phyloP scores from a whole-genome alignment of 139 green algal genomes.

The Yamagishiella unicocca region DNA sequence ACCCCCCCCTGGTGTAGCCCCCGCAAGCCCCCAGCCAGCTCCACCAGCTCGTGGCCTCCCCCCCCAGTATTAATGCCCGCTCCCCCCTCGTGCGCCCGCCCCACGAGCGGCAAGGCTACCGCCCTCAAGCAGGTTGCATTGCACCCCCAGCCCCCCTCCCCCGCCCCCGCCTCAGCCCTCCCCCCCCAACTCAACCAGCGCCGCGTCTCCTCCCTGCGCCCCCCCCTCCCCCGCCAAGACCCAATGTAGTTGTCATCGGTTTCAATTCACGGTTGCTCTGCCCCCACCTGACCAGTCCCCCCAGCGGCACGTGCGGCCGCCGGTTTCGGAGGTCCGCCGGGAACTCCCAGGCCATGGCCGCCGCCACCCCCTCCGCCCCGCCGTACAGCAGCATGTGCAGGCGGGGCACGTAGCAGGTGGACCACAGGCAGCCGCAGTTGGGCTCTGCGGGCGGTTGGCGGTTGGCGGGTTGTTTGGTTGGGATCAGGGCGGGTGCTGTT shows the following conservation, averaged over 20 bases:
- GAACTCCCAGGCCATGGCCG: slow-evolving; percentile 14
- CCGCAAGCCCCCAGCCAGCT: too few relatives aligned
- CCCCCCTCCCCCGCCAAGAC: background rate
- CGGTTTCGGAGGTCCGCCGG: background rate
- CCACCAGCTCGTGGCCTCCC: too few relatives aligned
- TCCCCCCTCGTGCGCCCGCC: too few relatives aligned
- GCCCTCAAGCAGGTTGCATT: too few relatives aligned
- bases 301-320: slow-evolving; percentile 26
- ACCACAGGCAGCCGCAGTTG: background rate
- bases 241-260: too few relatives aligned
- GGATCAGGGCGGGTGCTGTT: background rate
- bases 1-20: too few relatives aligned
- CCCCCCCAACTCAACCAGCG: too few relatives aligned
- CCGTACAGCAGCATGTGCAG: slow-evolving; percentile 35
- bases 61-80: too few relatives aligned
- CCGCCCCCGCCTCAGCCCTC: too few relatives aligned
- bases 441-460: background rate
- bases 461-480: background rate
- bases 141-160: too few relatives aligned
- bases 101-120: too few relatives aligned
- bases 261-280: too few relatives aligned
- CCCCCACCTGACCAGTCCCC: slow-evolving; percentile 24
- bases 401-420: background rate
- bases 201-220: background rate
- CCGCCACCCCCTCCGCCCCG: slow-evolving; percentile 7